Evolutionary conservation across 2,329 filamentous ascomycete species (phyloP).

Genomic region (Dactylellina leptospora): DNA sequence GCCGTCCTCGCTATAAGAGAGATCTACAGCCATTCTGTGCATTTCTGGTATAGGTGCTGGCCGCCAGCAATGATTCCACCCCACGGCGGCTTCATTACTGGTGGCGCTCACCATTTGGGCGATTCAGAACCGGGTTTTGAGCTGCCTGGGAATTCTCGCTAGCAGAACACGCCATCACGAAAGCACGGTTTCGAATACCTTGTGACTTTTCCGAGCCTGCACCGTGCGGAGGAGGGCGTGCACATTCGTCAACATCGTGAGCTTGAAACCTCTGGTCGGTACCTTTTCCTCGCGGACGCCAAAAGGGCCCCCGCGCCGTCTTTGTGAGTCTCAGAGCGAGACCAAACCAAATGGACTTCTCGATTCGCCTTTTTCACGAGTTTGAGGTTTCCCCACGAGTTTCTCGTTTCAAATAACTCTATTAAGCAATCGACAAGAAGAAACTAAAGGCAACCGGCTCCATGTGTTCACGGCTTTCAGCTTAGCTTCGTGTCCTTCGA

Average conservation of each 20-base stretch:
- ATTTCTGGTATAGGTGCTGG: not conserved
- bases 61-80: constrained; percentile 4
- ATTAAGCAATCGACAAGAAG: constrained; percentile 21
- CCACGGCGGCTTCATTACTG: constrained; percentile 8
- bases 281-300: constrained; percentile 21
- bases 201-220: not conserved
- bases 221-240: not conserved
- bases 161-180: constrained; percentile 14
- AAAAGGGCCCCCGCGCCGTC: not conserved
- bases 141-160: constrained; percentile 8
- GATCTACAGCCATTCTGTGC: not conserved
- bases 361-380: not conserved
- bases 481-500: constrained; percentile 12
- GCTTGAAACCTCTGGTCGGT: constrained; percentile 1
- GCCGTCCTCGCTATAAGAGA: too few relatives aligned
- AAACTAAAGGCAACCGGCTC: constrained; percentile 9
- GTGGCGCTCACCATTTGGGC: constrained; percentile 17
- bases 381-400: not conserved
- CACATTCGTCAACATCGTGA: not conserved
- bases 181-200: not conserved
- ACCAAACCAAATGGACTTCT: not conserved
- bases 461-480: constrained; percentile 31
- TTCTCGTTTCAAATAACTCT: constrained; percentile 40
- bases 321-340: not conserved
- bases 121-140: constrained; percentile 7